Evolutionary conservation across 108 stramenopile genomes (phyloP), one percentile per base, ranked within the genome.

Genomic region (Stephanodiscus minutulus): DNA sequence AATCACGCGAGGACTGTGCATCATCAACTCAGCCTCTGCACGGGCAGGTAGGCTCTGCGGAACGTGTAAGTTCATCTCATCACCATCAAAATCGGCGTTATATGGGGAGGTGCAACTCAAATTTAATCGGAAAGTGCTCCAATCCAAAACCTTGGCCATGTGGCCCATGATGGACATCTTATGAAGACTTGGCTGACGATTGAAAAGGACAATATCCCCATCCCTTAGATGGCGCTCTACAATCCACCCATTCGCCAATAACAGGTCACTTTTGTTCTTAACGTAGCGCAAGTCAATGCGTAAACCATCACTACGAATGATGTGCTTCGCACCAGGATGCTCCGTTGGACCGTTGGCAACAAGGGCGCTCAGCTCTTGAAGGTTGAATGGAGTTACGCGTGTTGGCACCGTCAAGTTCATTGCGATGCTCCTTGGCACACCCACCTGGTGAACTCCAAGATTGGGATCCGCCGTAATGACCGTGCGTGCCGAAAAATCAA

Each of bases 121-220:
- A 83, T 99, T 99, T 72, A 99, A 86, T 60, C 99, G 96, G 82
- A 99, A 99, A 5, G 99, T 99, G 49, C 93, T 95, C 96, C 96
- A 98, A 85, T 98, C 98, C 76, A 99, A 81, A 8, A 98, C 97
- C 83, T 98, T 98, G 46, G 96, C 98, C 62, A 90, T 82, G 84
- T 98, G 98, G 31, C 96, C 97, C 98, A 98, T 98, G 88, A 99
- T 98, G 66, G 88, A 91, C 99, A 99, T 99, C 82, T 99, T 99
- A 86, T 99, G 99, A 70, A 99, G 89, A 60, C 88, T 90, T 7
- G 99, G 99, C 86, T 99, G 99, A 28, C 99, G 97, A 86, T 99
- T 99, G 90, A 99, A 99, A 41, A 99, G 73, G 64, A 99, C 93
- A 62, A 96, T 83, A 83, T 99, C 99, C 68, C 94, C 98, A 81